phyloP scores from a whole-genome alignment of 2,329 filamentous ascomycete genomes.

The Aspergillus quadricinctus region DNA sequence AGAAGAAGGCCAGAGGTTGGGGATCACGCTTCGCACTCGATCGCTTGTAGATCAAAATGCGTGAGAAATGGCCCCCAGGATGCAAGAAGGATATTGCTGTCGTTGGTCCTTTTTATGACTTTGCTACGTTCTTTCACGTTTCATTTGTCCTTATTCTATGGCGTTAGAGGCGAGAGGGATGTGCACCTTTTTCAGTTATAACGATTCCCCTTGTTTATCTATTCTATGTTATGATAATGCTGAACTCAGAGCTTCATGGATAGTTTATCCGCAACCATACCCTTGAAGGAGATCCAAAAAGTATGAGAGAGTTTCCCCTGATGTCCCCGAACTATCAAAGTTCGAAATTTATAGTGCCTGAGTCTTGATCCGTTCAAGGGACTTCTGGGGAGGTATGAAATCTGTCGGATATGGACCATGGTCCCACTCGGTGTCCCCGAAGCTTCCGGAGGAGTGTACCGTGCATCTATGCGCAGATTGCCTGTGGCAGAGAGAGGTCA shows the following conservation, averaged over 20 bases:
- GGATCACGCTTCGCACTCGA: conserved; percentile 12
- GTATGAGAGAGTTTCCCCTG: too few species aligned
- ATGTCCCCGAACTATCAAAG: too few species aligned
- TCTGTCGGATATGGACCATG: not conserved
- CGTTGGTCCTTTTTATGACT: not conserved
- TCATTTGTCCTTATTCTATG: not conserved
- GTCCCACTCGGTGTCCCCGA: not conserved
- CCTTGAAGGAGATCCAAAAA: too few species aligned
- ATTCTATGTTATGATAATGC: too few species aligned
- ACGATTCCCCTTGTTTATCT: too few species aligned
- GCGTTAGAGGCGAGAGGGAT: too few species aligned
- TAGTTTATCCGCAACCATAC: too few species aligned
- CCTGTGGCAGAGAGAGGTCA: not conserved
- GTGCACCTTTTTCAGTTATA: too few species aligned
- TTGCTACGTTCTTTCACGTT: not conserved
- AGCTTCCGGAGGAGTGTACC: not conserved
- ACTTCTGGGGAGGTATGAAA: not conserved
- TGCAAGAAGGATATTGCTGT: not conserved
- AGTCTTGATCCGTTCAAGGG: too few species aligned
- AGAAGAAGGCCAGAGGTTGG: conserved; percentile 6
- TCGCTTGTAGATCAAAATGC: conserved; percentile 1
- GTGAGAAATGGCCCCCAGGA: not conserved
- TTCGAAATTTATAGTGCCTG: too few species aligned
- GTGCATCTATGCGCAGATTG: not conserved
- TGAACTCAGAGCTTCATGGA: too few species aligned